Base-by-base conservation (phyloP, 257 asterid species). In the Buddleja alternifolia region DNA sequence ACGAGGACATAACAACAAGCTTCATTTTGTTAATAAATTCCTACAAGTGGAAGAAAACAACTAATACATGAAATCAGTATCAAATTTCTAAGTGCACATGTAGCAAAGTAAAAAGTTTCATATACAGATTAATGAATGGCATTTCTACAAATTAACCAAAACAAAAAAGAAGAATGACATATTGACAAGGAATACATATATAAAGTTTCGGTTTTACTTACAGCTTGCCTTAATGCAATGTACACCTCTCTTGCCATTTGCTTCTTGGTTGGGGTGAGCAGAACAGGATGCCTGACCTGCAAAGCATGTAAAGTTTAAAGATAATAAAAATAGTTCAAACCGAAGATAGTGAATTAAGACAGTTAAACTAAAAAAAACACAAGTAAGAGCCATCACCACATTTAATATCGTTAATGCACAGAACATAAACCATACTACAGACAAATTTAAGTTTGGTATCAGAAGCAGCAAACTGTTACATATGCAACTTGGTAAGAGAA, bases 161-260 rank as follows among this genome's bases (percentile, higher is more conserved):
- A n/a, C n/a, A n/a, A n/a, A n/a, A n/a, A n/a, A n/a, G n/a, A n/a
- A n/a, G n/a, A n/a, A n/a, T n/a, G n/a, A n/a, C n/a, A n/a, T 47
- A 42, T 42, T 23, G 44, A 46, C 7, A 44, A 55, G 71, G 47
- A 58, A 64, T 54, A 55, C 45, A 76, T 51, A 25, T 11, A 16
- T 29, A 54, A 58, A 55, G 73, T 20, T 53, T 64, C 25, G 48
- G 29, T 41, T 32, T 60, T 24, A 88, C 99, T 93, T 85, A 90
- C 96, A 63, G 90, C 88, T 90, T 93, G 99, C 85, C 94, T 82
- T 77, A 93, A 93, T 48, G 99, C 99, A 57, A 83, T 66, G 90
- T 95, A 90, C 66, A 93, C 96, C 67, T 93, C 97, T 83, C 99
- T 87, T 72, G 99, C 89, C 90, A 93, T 93, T 83, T 93, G 96